phyloP scores from a whole-genome alignment of 768 basidiomycete genomes.

The Phlegmacium glaucopus region DNA sequence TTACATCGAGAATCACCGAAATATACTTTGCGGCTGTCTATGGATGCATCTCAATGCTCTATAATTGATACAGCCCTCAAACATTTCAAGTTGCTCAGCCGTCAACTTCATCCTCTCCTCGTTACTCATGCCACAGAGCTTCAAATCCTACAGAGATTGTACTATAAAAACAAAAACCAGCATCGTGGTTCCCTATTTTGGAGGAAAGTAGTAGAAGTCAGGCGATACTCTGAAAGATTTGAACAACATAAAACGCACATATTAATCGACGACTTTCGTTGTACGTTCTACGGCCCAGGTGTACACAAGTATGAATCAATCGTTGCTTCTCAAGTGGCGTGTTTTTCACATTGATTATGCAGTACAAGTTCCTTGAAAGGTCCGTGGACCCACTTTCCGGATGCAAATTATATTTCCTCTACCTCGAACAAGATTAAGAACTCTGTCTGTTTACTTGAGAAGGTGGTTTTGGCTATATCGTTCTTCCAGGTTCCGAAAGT shows the following conservation, averaged over 20 bases:
- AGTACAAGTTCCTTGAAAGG: conserved; percentile 55
- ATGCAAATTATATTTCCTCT: conserved; percentile 15
- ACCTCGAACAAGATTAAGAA: conserved; percentile 5
- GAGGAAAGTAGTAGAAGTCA: conserved; percentile 59
- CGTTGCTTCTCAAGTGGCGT: no score
- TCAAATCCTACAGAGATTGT: conserved; percentile 59
- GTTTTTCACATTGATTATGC: no score
- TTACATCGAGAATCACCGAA: conserved; percentile 10
- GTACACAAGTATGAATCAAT: conserved; percentile 33
- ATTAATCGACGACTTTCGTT: conserved; percentile 37
- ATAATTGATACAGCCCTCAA: conserved; percentile 58
- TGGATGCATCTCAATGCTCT: conserved; percentile 30
- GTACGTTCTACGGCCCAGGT: conserved; percentile 47
- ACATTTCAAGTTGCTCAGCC: conserved; percentile 50
- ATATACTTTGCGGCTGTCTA: conserved; percentile 18
- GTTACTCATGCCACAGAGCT: conserved; percentile 46
- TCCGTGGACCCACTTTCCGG: conserved; percentile 64
- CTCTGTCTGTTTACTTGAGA: conserved; percentile 23
- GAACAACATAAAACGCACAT: conserved; percentile 26
- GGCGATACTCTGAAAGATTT: conserved; percentile 45
- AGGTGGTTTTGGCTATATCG: conserved; percentile 27
- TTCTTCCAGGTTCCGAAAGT: no score
- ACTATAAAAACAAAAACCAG: conserved; percentile 82
- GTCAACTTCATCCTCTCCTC: conserved; percentile 45
- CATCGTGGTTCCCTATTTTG: conserved; percentile 69